Conservation (phyloP, 2,329 filamentous ascomycete genomes). For the Furcasterigmium furcatum region DNA sequence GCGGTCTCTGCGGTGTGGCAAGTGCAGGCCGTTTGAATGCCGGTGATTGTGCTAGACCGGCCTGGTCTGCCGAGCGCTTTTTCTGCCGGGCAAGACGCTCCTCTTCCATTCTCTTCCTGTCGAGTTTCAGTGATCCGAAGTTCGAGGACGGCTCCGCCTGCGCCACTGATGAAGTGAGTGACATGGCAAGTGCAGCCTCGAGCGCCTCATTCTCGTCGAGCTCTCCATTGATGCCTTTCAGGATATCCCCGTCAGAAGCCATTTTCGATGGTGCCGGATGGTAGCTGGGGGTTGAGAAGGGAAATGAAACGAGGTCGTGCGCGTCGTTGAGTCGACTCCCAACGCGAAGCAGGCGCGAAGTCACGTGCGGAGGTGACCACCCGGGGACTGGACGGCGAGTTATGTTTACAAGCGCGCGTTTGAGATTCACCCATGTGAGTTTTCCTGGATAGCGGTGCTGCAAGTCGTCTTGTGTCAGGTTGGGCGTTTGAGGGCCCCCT, state of each 20-base stretch:
- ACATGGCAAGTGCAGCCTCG: not conserved
- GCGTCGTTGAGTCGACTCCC: too few relatives aligned
- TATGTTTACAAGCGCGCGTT: too few relatives aligned
- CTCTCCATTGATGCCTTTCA: not conserved
- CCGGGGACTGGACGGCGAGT: too few relatives aligned
- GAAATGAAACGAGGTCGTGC: too few relatives aligned
- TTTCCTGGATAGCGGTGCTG: too few relatives aligned
- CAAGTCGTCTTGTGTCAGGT: too few relatives aligned
- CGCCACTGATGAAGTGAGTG: not conserved
- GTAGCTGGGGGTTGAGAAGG: not conserved
- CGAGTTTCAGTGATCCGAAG: conserved; percentile 49
- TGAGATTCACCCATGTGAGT: too few relatives aligned
- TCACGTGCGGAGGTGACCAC: not conserved
- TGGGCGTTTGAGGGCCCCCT: too few relatives aligned
- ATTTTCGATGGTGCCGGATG: not conserved
- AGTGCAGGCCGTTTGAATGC: not conserved
- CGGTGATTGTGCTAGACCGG: conserved; percentile 1
- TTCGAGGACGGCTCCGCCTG: conserved; percentile 1
- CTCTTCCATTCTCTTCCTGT: conserved; percentile 82
- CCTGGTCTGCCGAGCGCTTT: conserved; percentile 40
- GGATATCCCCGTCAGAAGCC: too few relatives aligned
- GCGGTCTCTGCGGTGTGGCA: not conserved
- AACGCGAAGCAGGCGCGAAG: not conserved
- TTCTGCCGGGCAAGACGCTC: conserved; percentile 71
- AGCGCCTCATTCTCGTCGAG: not conserved